These are phyloP conservation scores for Saccharomyces paradoxus DNA, from an alignment of 805 yeast genomes.

Conservation along the genomic window DNA sequence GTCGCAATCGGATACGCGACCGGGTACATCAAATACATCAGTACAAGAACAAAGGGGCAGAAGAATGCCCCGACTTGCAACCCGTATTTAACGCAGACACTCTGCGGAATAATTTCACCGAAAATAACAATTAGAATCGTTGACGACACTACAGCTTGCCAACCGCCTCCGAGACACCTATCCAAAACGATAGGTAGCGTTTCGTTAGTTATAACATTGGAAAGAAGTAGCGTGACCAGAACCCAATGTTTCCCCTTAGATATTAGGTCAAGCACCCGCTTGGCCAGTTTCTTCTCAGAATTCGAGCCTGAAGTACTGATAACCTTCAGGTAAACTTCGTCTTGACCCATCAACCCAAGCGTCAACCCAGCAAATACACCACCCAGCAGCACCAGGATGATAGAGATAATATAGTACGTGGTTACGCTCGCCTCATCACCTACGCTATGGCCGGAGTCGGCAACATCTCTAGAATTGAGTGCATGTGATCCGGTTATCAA, in stretches of 20 bases:
- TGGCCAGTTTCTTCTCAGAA: constrained; percentile 58
- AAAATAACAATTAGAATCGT: constrained; percentile 87
- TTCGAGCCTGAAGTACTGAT: constrained; percentile 79
- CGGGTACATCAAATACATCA: constrained; percentile 89
- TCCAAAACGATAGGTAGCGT: constrained; percentile 90
- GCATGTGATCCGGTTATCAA: neutral
- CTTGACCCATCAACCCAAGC: constrained; percentile 96
- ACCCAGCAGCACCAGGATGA: constrained; percentile 60
- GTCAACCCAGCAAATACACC: constrained; percentile 93
- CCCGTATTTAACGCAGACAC: constrained; percentile 87
- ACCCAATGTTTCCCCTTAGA: constrained; percentile 94
- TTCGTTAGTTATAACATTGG: constrained; percentile 90
- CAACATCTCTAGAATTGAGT: neutral
- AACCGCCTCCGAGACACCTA: constrained; percentile 90
- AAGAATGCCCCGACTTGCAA: constrained; percentile 83
- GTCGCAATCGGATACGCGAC: constrained; percentile 84
- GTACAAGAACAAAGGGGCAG: constrained; percentile 73
- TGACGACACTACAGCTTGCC: constrained; percentile 93
- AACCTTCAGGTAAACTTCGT: constrained; percentile 87
- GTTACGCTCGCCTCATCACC: constrained; percentile 32
- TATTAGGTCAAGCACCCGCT: constrained; percentile 61
- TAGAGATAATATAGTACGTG: constrained; percentile 46
- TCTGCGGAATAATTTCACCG: constrained; percentile 95
- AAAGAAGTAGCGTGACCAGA: constrained; percentile 73
- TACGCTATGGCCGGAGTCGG: neutral